phyloP scores from a whole-genome alignment of 2,329 filamentous ascomycete species.

The Colletotrichum trifolii region DNA sequence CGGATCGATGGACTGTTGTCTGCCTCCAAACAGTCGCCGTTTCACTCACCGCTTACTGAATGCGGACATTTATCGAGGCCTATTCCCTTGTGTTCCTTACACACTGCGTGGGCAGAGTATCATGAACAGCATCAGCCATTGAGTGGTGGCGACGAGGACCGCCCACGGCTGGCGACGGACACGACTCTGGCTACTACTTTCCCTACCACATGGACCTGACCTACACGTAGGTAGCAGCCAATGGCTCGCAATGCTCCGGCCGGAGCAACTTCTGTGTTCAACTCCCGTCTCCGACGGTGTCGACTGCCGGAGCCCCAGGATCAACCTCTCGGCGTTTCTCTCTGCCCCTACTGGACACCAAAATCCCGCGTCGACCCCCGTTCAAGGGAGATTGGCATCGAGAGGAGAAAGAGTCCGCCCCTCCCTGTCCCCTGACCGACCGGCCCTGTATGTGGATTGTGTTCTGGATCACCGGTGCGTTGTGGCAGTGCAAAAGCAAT shows the following conservation, averaged over 20 bases:
- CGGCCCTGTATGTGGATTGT: slow-evolving; percentile 29
- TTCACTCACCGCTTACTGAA: no score
- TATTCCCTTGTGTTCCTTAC: no score
- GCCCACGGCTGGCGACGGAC: no score
- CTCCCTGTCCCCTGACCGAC: slow-evolving; percentile 4
- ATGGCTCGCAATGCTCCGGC: slow-evolving; percentile 27
- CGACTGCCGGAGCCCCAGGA: slow-evolving; percentile 32
- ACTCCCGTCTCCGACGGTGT: slow-evolving; percentile 29
- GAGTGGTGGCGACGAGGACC: no score
- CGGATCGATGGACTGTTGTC: neutral
- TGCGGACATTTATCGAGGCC: no score
- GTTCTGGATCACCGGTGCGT: slow-evolving; percentile 10
- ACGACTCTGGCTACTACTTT: no score
- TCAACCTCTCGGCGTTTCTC: neutral
- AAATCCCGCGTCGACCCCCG: slow-evolving; percentile 26
- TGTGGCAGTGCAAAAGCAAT: slow-evolving; percentile 33
- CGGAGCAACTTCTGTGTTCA: slow-evolving; percentile 32
- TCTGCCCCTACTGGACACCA: slow-evolving; percentile 17
- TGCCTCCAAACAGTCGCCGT: no score
- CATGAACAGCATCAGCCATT: no score
- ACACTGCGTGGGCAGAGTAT: no score
- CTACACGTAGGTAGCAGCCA: slow-evolving; percentile 15
- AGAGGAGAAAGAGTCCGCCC: neutral
- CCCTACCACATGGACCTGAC: no score
- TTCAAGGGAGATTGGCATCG: slow-evolving; percentile 27